Evolutionary conservation across 306 rosid species (phyloP).

Genomic region (Lathyrus tuberosus): DNA sequence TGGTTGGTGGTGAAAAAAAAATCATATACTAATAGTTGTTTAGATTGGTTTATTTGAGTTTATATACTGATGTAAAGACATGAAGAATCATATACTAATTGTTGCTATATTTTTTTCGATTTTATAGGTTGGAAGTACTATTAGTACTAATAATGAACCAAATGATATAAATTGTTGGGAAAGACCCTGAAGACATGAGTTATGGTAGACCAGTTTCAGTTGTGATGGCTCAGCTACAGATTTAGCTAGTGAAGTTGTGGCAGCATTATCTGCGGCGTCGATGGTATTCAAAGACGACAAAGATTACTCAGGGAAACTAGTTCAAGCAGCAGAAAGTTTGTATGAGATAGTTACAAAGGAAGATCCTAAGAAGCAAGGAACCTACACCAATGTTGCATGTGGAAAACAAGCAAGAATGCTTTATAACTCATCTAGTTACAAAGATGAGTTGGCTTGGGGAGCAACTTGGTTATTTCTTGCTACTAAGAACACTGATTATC

Average conservation of each 20-base stretch:
- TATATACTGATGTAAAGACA: too few species aligned
- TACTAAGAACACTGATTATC: conserved; percentile 54
- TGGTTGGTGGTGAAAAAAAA: too few species aligned
- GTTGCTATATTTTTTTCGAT: conserved; percentile 4
- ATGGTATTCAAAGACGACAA: conserved; percentile 61
- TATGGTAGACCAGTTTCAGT: conserved; percentile 62
- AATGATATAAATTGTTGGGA: conserved; percentile 74
- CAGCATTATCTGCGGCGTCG: conserved; percentile 82
- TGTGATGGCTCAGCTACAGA: conserved; percentile 73
- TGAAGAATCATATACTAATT: neutral
- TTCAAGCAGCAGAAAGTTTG: conserved; percentile 54
- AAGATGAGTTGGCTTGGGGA: conserved; percentile 86
- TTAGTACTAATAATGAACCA: conserved; percentile 35
- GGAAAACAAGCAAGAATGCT: conserved; percentile 70
- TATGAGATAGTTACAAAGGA: conserved; percentile 45
- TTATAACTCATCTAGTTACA: conserved; percentile 61
- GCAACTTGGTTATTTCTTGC: conserved; percentile 82
- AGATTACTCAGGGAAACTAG: conserved; percentile 53
- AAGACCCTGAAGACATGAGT: conserved; percentile 80
- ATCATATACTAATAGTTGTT: neutral
- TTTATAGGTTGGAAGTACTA: conserved; percentile 70
- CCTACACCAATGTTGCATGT: conserved; percentile 53
- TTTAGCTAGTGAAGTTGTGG: conserved; percentile 75
- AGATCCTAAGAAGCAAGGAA: conserved; percentile 59
- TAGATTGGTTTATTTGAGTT: too few species aligned